phyloP scores from a whole-genome alignment of 2,329 filamentous ascomycete species.

The Penicillium vulpinum region DNA sequence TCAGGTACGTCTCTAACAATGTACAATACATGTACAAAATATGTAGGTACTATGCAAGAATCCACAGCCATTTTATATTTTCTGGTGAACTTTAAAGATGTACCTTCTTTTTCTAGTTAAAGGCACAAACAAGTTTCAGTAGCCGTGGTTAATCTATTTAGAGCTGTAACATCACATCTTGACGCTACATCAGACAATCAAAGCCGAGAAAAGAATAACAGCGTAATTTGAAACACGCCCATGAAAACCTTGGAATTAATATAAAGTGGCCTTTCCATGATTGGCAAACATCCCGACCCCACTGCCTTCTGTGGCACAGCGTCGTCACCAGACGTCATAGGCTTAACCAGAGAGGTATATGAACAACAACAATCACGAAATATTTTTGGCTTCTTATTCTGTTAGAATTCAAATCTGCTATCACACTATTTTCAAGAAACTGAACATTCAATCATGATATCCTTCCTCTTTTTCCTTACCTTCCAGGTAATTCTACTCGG shows the following conservation, averaged over 20 bases:
- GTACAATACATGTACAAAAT: too few relatives aligned
- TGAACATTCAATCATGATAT: conserved; percentile 13
- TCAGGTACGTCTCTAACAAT: too few relatives aligned
- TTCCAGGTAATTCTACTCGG: conserved; percentile 16
- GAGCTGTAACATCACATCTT: too few relatives aligned
- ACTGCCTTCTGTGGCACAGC: conserved; percentile 1
- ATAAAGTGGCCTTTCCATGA: background rate
- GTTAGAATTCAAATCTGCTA: background rate
- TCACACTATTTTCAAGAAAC: background rate
- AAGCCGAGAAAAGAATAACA: background rate
- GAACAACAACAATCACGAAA: background rate
- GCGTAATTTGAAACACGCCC: background rate
- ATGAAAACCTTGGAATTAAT: background rate
- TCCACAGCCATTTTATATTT: background rate
- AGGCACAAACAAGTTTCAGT: background rate
- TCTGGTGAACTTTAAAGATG: background rate
- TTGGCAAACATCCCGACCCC: background rate
- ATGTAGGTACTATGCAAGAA: background rate
- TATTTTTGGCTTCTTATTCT: background rate
- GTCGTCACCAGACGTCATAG: conserved; percentile 27
- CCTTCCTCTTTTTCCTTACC: conserved; percentile 17
- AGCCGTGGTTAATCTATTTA: background rate
- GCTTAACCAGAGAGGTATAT: conserved; percentile 5
- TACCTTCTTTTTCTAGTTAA: background rate
- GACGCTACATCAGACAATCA: background rate